Evolutionary conservation across 2,329 filamentous ascomycete species (phyloP), one percentile per base, ranked within the genome.

Genomic region (Bipolaris sorokiniana): DNA sequence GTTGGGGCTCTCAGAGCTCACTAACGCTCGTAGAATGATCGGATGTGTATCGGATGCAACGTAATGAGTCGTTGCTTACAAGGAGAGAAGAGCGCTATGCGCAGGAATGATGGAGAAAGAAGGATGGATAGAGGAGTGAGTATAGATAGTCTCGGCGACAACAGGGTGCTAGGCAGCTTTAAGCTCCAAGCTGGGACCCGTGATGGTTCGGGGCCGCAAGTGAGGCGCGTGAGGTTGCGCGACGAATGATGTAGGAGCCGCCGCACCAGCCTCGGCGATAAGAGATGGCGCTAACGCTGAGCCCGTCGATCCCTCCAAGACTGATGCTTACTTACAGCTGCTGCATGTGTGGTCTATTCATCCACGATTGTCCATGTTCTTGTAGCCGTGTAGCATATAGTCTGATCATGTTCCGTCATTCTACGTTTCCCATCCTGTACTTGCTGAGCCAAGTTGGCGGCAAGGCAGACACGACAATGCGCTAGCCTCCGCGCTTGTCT

Each of bases 201-300:
- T 69, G 67, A 67, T 59, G 59, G 63, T 65, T 23, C 58, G 55
- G 63, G 64, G 18, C 51, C 38, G 58, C 9, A 44, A 64, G 60
- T 64, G 54, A 59, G 61, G 58, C 67, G 66, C 64, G 68, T 73
- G 66, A 70, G 70, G 68, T 67, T 72, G 67, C 61, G 64, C 66
- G 62, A 62, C 51, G 59, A 48, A 34, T 58, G 56, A 58, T 55
- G 31, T 50, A 61, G 51, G 37, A 49, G 51, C 28, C 28, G 28
- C 49, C 33, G 54, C 53, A 38, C 33, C 22, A 46, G 63, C 61
- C 56, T 67, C 56, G 63, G 59, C 63, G 66, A 68, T 70, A 69
- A 68, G 66, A 64, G 18, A 55, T 41, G 48, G 56, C 59, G 57
- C 56, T 56, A 54, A 40, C 48, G 22, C 16, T 41, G 26, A 26